Base-by-base conservation (phyloP, 208 protist genomes). In the Trypanosoma mega region DNA sequence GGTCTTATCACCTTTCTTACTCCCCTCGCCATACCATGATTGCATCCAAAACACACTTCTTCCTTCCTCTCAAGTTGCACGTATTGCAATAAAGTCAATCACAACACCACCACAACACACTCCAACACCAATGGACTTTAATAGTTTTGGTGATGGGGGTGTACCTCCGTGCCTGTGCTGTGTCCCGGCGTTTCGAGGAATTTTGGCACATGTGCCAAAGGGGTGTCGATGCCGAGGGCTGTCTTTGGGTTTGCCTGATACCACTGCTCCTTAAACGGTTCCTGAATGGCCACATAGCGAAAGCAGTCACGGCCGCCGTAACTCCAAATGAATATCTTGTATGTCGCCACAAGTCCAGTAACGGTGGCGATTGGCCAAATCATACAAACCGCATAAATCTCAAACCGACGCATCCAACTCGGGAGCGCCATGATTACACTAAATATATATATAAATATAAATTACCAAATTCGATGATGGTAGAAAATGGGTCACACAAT, bases 241-340 rank as follows among this genome's bases (percentile, higher is more conserved):
- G 72, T 72, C 74, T 91, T 94, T 24, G 87, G 87, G 68, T 94
- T 94, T 47, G 81, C 87, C 75, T 90, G 80, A 47, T 87, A 87
- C 87, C 87, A 94, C 71, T 89, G 70, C 56, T 87, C 82, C 63
- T 89, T 85, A 39, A 87, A 85, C 2, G 87, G 87, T 67, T 91
- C 83, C 66, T 94, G 70, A 53, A 94, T 90, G 12, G 75, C 87
- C 6, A 94, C 80, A 52, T 90, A 90, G 37, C 87, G 87, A 68
- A 94, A 94, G 72, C 80, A 90, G n/a, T 94, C 87, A 7, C 79
- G 68, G 47, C 87, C 87, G 27, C 87, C 87, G 67, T 91, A 94
- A 54, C 82, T 90, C 84, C 87, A 94, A n/a, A 94, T 88, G 34
- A 94, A 90, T 37, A 94, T 48, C 55, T 73, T 76, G 56, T 91